Evolutionary conservation across 2,329 filamentous ascomycete species (phyloP), one percentile per base, ranked within the genome.

Genomic region (Venturia pyrina): DNA sequence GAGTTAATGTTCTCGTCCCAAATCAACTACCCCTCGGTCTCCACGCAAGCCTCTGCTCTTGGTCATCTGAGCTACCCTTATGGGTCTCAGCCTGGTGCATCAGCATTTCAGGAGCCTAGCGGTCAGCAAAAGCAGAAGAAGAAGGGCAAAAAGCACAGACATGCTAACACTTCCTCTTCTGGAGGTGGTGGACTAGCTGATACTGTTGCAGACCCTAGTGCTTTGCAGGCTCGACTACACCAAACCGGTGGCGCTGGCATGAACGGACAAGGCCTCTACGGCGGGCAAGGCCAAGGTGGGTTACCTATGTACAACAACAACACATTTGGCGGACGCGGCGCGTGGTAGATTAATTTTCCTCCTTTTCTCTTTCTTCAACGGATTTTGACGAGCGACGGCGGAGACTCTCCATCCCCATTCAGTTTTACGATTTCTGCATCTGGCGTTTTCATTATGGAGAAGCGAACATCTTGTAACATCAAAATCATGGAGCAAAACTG

Each of bases 151-250:
- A 97, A 97, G 91, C 93, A 97, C 86, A 96, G 93, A 88, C 93
- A 97, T 89, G 93, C 92, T 95, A 96, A 97, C 91, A 97, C 93
- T 93, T 96, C 93, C 90, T 98, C 93, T 88, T 96, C 92, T 87
- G 90, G 90, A 84, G 93, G 92, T 87, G 91, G 91, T 90, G 53
- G 53, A 10, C 93, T 44, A 28, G 87, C 97, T 93, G 93, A 96
- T 84, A 93, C 98, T 96, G 91, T 96, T 93, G 91, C 90, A 85
- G 93, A 98, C 91, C 93, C 93, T 85, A 96, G 91, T 86, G 97
- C 97, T 86, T 88, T 98, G 85, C 93, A 96, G 84, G 91, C 91
- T 80, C 91, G 93, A 85, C 89, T 96, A 85, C 93, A 96, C 81
- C 90, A 95, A 82, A 88, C 89, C 81, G 89, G 87, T 81, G 89